Conservation (phyloP, 257 asterid genomes). For the Rubia yunnanensis region DNA sequence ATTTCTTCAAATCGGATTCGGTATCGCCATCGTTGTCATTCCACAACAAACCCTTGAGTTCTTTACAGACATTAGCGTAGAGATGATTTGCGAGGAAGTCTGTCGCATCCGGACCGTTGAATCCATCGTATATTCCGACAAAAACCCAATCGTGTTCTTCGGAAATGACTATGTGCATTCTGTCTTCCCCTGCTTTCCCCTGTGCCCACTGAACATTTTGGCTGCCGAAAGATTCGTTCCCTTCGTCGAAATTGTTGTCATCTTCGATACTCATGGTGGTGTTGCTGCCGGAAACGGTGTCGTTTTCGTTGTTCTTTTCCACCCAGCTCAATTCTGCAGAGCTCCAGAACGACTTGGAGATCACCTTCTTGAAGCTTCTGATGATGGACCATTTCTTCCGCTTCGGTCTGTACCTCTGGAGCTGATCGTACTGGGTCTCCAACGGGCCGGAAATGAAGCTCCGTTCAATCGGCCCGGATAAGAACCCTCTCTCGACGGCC, state of each 20-base stretch:
- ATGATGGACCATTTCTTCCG: slow-evolving; percentile 55
- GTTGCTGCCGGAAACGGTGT: slow-evolving; percentile 26
- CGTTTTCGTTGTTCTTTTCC: slow-evolving; percentile 23
- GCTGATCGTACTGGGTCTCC: slow-evolving; percentile 66
- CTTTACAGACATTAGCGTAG: slow-evolving; percentile 62
- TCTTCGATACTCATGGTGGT: slow-evolving; percentile 56
- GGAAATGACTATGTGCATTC: slow-evolving; percentile 78
- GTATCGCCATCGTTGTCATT: slow-evolving; percentile 28
- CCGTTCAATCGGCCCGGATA: slow-evolving; percentile 95
- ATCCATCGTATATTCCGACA: slow-evolving; percentile 91
- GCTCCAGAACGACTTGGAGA: slow-evolving; percentile 45
- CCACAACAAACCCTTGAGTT: slow-evolving; percentile 78
- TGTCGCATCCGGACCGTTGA: slow-evolving; percentile 92
- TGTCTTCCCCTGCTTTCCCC: slow-evolving; percentile 94
- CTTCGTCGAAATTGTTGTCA: slow-evolving; percentile 49
- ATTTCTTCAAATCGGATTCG: slow-evolving; percentile 22
- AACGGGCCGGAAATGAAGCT: slow-evolving; percentile 81
- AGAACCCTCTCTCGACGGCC: slow-evolving; percentile 78
- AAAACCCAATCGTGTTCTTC: slow-evolving; percentile 90
- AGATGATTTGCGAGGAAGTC: slow-evolving; percentile 67
- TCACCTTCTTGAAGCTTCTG: slow-evolving; percentile 37
- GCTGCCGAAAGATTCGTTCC: slow-evolving; percentile 55
- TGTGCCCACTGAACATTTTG: slow-evolving; percentile 97
- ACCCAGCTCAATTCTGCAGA: slow-evolving; percentile 32
- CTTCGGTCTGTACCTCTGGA: slow-evolving; percentile 65